Evolutionary conservation across 1,139 yeast species (phyloP), one percentile per base, ranked within the genome.

Genomic region (Hemisphaericaspora lyxosophila): DNA sequence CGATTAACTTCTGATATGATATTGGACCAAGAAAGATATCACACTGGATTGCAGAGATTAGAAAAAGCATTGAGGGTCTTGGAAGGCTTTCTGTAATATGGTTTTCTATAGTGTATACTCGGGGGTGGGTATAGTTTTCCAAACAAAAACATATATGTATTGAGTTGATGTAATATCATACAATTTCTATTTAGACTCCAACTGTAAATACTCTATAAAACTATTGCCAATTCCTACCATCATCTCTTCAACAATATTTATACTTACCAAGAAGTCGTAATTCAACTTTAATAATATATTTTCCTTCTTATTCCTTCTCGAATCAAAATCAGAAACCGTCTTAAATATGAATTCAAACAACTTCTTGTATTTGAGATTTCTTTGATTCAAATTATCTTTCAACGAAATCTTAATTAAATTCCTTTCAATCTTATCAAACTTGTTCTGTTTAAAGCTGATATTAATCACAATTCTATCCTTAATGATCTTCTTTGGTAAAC

Each of bases 1-100:
- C 72, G 94, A 50, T 73, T 90, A 44, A 87, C 95, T 4, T 86
- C 90, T 41, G 96, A 89, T 56, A 89, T 90, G 86, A 83, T 87
- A 39, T 60, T 86, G 38, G 96, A 90, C 59, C 86, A 85, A 30
- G 79, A 78, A 25, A 75, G 94, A 51, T 81, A 85, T 45, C 83
- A 82, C 19, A 85, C 85, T 44, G 96, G 96, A n/a, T 74, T 87
- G 29, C 72, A 77, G 46, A 67, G 97, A 45, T 65, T 90, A 48
- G 86, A 84, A 51, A 81, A 80, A 52, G 97, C 96, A 0, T 73
- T 88, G 42, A 68, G 86, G 40, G 95, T 89, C 1, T 67, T 90
- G 38, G 97, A 90, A 57, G 97, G 97, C 2, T 90, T 70, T 48
- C 31, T 28, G 31, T 28, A 14, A 9, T 12, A 4, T n/a, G 15